Percentiles rank a stretch among this genome's conserved stretches.
Conservation (phyloP, 768 basidiomycete species). For the Tulasnella sp. region DNA sequence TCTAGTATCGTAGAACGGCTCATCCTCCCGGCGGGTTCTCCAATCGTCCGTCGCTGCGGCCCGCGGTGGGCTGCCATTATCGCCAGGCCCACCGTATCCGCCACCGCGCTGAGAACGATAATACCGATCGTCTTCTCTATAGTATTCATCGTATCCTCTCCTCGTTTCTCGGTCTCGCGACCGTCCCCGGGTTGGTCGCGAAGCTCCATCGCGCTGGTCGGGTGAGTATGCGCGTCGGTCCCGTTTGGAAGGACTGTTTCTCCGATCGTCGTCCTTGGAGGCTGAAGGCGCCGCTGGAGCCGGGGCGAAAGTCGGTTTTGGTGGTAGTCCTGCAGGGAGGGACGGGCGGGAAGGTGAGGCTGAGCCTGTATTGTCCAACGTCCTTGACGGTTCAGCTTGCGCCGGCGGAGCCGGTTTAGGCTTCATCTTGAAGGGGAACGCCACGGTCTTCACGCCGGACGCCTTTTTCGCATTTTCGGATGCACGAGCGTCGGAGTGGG, state of each 20-base stretch:
- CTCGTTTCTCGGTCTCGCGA: neutral
- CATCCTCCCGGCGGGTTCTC: conserved; percentile 20
- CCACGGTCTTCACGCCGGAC: conserved; percentile 50
- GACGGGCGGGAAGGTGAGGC: neutral
- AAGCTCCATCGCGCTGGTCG: conserved; percentile 40
- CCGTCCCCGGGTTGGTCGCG: neutral
- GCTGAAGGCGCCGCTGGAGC: conserved; percentile 46
- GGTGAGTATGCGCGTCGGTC: conserved; percentile 14
- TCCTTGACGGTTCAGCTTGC: conserved; percentile 22
- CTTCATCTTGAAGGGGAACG: conserved; percentile 76
- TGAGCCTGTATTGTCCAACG: neutral
- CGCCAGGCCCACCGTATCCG: neutral
- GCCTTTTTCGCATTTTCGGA: conserved; percentile 43
- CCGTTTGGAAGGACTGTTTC: conserved; percentile 37
- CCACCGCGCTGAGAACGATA: conserved; percentile 17
- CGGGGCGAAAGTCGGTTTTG: conserved; percentile 15
- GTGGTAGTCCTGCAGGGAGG: neutral
- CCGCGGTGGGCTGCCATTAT: neutral
- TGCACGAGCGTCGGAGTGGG: conserved; percentile 46
- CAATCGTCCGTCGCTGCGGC: conserved; percentile 17
- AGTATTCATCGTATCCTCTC: conserved; percentile 23
- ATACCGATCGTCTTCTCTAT: conserved; percentile 15
- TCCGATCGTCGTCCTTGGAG: conserved; percentile 53
- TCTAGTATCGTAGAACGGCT: neutral
- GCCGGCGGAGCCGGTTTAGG: conserved; percentile 1